These are phyloP conservation scores for Candida easanensis DNA, from an alignment of 805 yeast genomes.

Conservation along the genomic window DNA sequence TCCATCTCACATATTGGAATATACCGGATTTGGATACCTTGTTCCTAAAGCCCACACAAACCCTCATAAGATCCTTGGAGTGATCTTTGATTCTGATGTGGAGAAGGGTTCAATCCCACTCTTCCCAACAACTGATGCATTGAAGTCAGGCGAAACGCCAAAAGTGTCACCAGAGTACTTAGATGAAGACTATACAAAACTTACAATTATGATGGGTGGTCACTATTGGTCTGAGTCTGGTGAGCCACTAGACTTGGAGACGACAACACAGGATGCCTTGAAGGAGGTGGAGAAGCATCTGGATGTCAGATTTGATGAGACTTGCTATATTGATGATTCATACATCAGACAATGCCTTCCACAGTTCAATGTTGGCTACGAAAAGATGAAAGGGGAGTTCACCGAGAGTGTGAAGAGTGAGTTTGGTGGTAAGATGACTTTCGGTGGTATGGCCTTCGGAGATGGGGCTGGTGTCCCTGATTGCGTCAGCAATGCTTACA, in stretches of 20 bases:
- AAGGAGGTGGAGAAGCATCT: slow-evolving; percentile 37
- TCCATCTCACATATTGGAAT: slow-evolving; percentile 41
- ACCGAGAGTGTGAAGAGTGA: slow-evolving; percentile 31
- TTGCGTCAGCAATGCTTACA: slow-evolving; percentile 63
- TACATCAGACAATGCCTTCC: slow-evolving; percentile 68
- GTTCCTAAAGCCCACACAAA: slow-evolving; percentile 57
- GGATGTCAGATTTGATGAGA: slow-evolving; percentile 6
- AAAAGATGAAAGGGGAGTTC: slow-evolving; percentile 37
- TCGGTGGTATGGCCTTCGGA: slow-evolving; percentile 81
- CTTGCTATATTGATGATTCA: slow-evolving; percentile 26
- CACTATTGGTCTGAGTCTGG: slow-evolving; percentile 37
- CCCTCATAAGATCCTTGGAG: slow-evolving; percentile 67
- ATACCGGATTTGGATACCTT: slow-evolving; percentile 82
- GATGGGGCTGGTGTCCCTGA: slow-evolving; percentile 90
- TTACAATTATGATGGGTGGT: slow-evolving; percentile 93
- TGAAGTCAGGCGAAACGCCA: slow-evolving; percentile 14
- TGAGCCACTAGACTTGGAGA: slow-evolving; percentile 27
- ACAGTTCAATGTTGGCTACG: slow-evolving; percentile 72
- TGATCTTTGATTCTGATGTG: slow-evolving; percentile 85
- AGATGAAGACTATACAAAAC: slow-evolving; percentile 49
- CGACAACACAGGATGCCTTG: slow-evolving; percentile 23
- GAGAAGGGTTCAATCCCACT: slow-evolving; percentile 50
- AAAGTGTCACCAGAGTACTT: slow-evolving; percentile 9
- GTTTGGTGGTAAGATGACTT: slow-evolving; percentile 41
- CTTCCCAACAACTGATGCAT: slow-evolving; percentile 12